phyloP scores from a whole-genome alignment of 805 yeast species.

The Teunomyces stri region DNA sequence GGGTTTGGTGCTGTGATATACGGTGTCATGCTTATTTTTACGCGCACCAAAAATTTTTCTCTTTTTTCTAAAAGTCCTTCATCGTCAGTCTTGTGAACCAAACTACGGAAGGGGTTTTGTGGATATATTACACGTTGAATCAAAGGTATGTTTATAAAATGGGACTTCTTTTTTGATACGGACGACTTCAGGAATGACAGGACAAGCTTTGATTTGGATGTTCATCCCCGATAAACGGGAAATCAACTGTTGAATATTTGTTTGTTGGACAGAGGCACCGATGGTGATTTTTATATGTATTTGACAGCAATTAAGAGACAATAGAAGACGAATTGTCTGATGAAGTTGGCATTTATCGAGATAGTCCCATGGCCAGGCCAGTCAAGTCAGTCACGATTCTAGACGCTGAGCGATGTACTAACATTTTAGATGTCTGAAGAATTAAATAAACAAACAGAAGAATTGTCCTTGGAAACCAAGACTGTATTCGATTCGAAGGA shows the following conservation, averaged over 20 bases:
- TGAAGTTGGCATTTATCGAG: no score
- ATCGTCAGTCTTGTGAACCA: conserved; percentile 11
- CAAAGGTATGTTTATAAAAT: not conserved
- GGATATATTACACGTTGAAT: conserved; percentile 3
- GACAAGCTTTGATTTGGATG: not conserved
- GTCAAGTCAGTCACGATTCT: not conserved
- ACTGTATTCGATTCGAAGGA: conserved; percentile 60
- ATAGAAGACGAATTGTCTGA: no score
- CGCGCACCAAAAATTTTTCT: conserved; percentile 23
- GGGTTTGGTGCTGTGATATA: conserved; percentile 12
- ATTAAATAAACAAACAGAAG: conserved; percentile 44
- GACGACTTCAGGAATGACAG: not conserved
- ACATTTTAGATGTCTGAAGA: conserved; percentile 40
- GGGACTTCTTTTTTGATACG: not conserved
- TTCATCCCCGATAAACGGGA: not conserved
- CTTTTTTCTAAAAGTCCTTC: conserved; percentile 7
- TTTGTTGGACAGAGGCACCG: not conserved
- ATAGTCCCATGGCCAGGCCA: not conserved
- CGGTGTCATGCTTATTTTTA: conserved; percentile 18
- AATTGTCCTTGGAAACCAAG: conserved; percentile 39
- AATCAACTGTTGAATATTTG: not conserved
- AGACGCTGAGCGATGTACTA: conserved; percentile 7
- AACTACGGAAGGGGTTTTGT: conserved; percentile 2
- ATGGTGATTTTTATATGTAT: no score
- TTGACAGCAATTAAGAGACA: no score